Conservation (phyloP, 1,139 yeast genomes). For the Meyerozyma guilliermondii region DNA sequence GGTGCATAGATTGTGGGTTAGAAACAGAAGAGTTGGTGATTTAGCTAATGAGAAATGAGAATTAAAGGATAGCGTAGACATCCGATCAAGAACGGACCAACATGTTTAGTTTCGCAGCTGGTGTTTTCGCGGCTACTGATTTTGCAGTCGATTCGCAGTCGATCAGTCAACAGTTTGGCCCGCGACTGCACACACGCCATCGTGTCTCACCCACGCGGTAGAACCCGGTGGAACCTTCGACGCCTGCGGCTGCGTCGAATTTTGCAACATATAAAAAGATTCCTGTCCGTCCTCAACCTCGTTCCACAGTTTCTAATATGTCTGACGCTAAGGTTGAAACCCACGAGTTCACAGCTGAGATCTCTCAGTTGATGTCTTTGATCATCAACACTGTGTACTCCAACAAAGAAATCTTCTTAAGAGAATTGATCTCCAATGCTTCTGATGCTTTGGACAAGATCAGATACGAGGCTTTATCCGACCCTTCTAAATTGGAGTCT, state of each 20-base stretch:
- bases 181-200: background rate
- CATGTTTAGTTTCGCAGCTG: too few species aligned
- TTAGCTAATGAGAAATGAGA: background rate
- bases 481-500: constrained; percentile 84
- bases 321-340: constrained; percentile 65
- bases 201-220: background rate
- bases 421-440: constrained; percentile 98
- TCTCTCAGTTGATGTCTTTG: constrained; percentile 99
- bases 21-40: constrained; percentile 63
- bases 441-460: constrained; percentile 96
- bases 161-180: too few species aligned
- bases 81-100: too few species aligned
- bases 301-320: constrained; percentile 27
- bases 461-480: constrained; percentile 93
- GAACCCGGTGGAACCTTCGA: constrained; percentile 1
- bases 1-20: constrained; percentile 82
- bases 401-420: constrained; percentile 97
- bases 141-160: background rate
- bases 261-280: constrained; percentile 1
- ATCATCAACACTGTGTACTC: constrained; percentile 99
- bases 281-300: background rate
- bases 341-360: constrained; percentile 99
- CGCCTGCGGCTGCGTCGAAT: constrained; percentile 2
- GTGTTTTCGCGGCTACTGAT: background rate
- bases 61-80: background rate